phyloP scores from a whole-genome alignment of 345 rosid species.

The Salix koriyanagi region DNA sequence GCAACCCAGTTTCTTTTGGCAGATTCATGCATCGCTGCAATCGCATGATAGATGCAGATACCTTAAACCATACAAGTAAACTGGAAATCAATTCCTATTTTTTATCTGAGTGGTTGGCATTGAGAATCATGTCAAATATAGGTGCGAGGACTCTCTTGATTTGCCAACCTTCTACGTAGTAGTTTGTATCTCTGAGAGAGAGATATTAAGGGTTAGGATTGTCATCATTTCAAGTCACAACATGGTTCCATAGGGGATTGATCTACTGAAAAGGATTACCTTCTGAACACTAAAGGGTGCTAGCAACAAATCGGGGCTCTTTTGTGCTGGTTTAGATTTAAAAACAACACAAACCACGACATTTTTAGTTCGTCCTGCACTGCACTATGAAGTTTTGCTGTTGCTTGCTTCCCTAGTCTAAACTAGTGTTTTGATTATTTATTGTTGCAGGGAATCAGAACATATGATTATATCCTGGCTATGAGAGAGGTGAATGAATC shows the following conservation, averaged over 20 bases:
- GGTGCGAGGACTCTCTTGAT: neutral
- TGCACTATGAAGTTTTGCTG: neutral
- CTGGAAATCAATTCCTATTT: neutral
- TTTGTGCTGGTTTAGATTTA: neutral
- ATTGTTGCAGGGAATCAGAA: constrained; percentile 78
- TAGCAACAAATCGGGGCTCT: neutral
- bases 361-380: neutral
- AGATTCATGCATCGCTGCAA: neutral
- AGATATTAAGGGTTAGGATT: neutral
- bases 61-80: neutral
- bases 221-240: neutral
- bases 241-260: neutral
- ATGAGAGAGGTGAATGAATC: constrained; percentile 84
- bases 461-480: constrained; percentile 89
- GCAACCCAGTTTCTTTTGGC: neutral
- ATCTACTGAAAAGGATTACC: neutral
- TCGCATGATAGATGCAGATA: neutral
- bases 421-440: neutral
- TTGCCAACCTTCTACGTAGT: neutral
- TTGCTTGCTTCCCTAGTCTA: neutral
- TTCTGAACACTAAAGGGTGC: neutral
- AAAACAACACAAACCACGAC: neutral
- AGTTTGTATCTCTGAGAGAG: neutral
- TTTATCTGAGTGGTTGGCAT: neutral
- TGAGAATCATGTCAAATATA: neutral